These are phyloP conservation scores for Strobilomyces echinocephalus DNA, from an alignment of 768 basidiomycete genomes.

Conservation along the genomic window DNA sequence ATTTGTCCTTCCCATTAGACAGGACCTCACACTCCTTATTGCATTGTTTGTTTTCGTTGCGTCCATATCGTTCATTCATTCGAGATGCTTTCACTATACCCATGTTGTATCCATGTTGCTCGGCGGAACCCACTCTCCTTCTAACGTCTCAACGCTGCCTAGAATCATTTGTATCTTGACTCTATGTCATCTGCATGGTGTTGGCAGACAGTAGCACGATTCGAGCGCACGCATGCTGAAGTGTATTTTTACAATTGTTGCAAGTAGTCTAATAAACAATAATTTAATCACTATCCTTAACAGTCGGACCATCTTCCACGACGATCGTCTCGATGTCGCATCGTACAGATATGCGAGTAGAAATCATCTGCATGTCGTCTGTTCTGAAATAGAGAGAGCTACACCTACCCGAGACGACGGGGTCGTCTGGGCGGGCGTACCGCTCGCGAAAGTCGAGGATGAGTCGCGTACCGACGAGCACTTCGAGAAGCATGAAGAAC, in stretches of 20 bases:
- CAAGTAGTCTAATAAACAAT: slow-evolving; percentile 5
- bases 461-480: slow-evolving; percentile 28
- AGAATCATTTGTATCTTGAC: slow-evolving; percentile 8
- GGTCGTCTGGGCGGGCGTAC: slow-evolving; percentile 16
- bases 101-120: slow-evolving; percentile 13
- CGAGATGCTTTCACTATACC: slow-evolving; percentile 2
- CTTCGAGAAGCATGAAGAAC: slow-evolving; percentile 30
- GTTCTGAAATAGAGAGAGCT: slow-evolving; percentile 18
- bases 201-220: slow-evolving; percentile 3
- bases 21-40: slow-evolving; percentile 17
- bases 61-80: not conserved
- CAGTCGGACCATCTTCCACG: slow-evolving; percentile 4
- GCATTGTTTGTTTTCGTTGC: slow-evolving; percentile 1
- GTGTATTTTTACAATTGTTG: slow-evolving; percentile 19
- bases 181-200: slow-evolving; percentile 6
- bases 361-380: slow-evolving; percentile 3
- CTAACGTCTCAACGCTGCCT: not conserved
- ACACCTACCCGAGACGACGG: slow-evolving; percentile 1
- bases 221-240: not conserved
- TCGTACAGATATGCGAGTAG: slow-evolving; percentile 3
- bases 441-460: slow-evolving; percentile 32
- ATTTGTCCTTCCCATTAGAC: slow-evolving; percentile 8
- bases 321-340: slow-evolving; percentile 19
- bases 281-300: not conserved
- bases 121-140: slow-evolving; percentile 6